Percentiles rank a stretch among this genome's conserved stretches.
These are phyloP conservation scores for Xylaria sp. DNA, from an alignment of 2,329 filamentous ascomycete species.

Conservation along the genomic window DNA sequence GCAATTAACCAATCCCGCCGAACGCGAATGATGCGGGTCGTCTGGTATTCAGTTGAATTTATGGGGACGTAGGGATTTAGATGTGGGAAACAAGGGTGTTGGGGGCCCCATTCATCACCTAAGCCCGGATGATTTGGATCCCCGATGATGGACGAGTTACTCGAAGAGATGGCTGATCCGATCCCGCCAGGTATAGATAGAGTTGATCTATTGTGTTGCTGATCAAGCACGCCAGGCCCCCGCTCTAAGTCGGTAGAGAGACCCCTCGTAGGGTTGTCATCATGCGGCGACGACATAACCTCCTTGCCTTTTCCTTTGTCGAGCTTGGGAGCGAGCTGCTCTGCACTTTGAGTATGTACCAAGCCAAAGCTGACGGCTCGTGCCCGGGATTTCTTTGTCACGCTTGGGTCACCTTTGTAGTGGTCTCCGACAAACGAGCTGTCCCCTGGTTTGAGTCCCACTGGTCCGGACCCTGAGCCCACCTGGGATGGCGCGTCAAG, in stretches of 20 bases:
- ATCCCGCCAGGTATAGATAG: conserved; percentile 63
- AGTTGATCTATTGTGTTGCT: conserved; percentile 56
- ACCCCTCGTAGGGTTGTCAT: conserved; percentile 49
- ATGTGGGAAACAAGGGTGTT: conserved; percentile 94
- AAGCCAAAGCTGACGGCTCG: conserved; percentile 48
- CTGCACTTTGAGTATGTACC: conserved; percentile 39
- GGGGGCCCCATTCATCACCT: conserved; percentile 88
- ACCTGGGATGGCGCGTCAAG: conserved; percentile 45
- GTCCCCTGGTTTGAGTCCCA: conserved; percentile 38
- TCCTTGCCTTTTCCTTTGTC: conserved; percentile 64
- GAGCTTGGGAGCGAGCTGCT: conserved; percentile 42
- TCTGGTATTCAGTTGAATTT: conserved; percentile 76
- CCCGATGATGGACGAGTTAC: conserved; percentile 69
- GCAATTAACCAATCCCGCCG: conserved; percentile 89
- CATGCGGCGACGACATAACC: conserved; percentile 55
- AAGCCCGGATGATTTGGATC: conserved; percentile 71
- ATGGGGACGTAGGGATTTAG: conserved; percentile 89
- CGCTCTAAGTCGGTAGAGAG: conserved; percentile 66
- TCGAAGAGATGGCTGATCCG: conserved; percentile 62
- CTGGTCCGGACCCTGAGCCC: conserved; percentile 43
- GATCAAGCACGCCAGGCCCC: conserved; percentile 58
- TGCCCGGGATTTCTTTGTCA: conserved; percentile 40
- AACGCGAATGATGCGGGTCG: conserved; percentile 90
- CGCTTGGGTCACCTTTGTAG: conserved; percentile 47
- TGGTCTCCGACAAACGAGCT: conserved; percentile 39